phyloP scores from a whole-genome alignment of 768 basidiomycete genomes.

The Lyophyllum decastes region DNA sequence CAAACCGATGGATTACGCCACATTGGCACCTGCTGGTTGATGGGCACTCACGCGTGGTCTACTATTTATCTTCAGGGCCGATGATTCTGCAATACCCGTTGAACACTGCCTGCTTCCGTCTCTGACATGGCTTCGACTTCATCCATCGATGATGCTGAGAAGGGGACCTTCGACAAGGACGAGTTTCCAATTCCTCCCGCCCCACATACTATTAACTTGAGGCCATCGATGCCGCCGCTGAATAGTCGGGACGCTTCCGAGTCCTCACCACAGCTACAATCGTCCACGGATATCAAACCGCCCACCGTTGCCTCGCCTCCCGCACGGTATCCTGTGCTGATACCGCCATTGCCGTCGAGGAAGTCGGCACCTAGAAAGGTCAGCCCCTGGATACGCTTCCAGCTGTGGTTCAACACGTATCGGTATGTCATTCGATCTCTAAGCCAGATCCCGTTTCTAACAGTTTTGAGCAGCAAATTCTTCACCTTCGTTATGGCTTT shows the following conservation, averaged over 20 bases:
- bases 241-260: conserved; percentile 4
- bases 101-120: conserved; percentile 1
- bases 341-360: conserved; percentile 17
- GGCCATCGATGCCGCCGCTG: conserved; percentile 12
- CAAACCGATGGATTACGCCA: conserved; percentile 31
- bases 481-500: conserved; percentile 61
- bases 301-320: background rate
- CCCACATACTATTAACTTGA: conserved; percentile 11
- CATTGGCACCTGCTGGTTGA: conserved; percentile 23
- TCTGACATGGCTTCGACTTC: conserved; percentile 19
- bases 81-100: conserved; percentile 4
- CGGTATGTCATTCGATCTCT: conserved; percentile 40
- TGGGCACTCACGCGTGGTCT: conserved; percentile 18
- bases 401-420: conserved; percentile 81
- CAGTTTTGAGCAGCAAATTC: conserved; percentile 55
- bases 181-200: conserved; percentile 23
- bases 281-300: background rate
- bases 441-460: background rate
- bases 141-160: conserved; percentile 38
- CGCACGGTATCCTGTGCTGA: background rate
- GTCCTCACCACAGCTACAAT: background rate
- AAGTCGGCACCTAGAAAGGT: conserved; percentile 34
- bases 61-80: conserved; percentile 17
- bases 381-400: conserved; percentile 58
- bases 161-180: conserved; percentile 32